A percentile compares a stretch with the other conserved stretches of the same genome.
Evolutionary conservation across 257 asterid species (phyloP).

Genomic region (Penstemon barbatus): DNA sequence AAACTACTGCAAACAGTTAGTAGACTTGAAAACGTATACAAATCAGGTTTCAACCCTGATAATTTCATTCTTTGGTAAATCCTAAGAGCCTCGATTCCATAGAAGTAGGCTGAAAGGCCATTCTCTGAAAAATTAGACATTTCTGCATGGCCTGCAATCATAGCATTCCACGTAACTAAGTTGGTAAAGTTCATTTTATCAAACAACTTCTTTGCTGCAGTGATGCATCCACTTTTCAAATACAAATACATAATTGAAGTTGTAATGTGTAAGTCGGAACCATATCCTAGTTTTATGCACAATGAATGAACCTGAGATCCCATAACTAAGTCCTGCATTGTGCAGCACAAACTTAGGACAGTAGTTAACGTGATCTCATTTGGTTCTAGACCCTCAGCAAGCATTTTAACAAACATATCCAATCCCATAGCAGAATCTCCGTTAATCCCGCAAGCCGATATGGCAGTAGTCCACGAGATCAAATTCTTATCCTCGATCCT

Average conservation of each 20-base stretch:
- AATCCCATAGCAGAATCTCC: conserved; percentile 71
- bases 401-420: conserved; percentile 66
- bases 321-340: conserved; percentile 50
- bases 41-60: conserved; percentile 75
- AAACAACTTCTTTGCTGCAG: conserved; percentile 70
- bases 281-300: conserved; percentile 62
- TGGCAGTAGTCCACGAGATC: conserved; percentile 80
- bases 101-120: conserved; percentile 49
- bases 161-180: conserved; percentile 86
- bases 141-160: conserved; percentile 87
- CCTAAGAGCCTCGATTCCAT: conserved; percentile 74
- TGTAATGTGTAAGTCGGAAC: conserved; percentile 46
- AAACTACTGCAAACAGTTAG: conserved; percentile 70
- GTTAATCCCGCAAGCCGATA: conserved; percentile 77
- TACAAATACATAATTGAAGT: conserved; percentile 82
- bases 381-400: conserved; percentile 57
- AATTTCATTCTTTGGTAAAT: conserved; percentile 56
- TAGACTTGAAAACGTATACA: conserved; percentile 73
- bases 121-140: conserved; percentile 51
- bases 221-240: conserved; percentile 63
- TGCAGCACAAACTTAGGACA: conserved; percentile 70
- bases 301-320: conserved; percentile 82
- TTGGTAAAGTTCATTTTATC: conserved; percentile 52
- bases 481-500: conserved; percentile 68
- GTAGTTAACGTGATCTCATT: conserved; percentile 76